Base-by-base conservation (phyloP, 176 grass and related monocot genomes). In the Lolium perenne region DNA sequence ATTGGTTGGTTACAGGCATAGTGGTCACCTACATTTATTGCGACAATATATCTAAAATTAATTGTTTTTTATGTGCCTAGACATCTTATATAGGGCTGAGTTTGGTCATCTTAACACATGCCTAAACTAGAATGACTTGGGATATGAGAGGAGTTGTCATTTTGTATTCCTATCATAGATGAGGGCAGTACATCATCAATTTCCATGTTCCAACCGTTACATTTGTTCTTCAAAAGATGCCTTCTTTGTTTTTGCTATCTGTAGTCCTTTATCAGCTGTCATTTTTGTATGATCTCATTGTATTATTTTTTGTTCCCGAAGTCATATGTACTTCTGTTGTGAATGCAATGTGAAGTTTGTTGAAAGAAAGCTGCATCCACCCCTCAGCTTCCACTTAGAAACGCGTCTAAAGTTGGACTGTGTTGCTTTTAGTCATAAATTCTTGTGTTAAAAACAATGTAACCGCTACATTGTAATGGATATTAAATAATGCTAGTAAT, bases 381-480 rank as follows among this genome's bases (percentile, higher is more conserved):
- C 45, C 72, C 67, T 74, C 71, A 65, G 46, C 67, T 83, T 83
- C 56, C 38, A 45, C 74, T 79, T 79, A 47, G 22, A 83, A 87
- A 67, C 35, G 1, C 74, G 66, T 46, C 18, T 58, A n/a, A 65
- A 80, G 58, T 17, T 57, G 60, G 46, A 86, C 54, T 43, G 13
- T 59, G 38, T 57, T 51, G 21, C 57, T 90, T 84, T 32, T 79
- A 74, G 53, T 10, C 29, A 76, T 40, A 63, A 47, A 20, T 85
- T 41, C 29, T 66, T 3, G 25, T 76, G 71, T 50, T 23, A 54
- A 46, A 13, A 43, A 65, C 79, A 84, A 80, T 12, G 23, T 29
- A 20, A 72, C 15, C 40, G 11, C 38, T 49, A 75, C 51, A 8
- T 55, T 47, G 22, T 62, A 82, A 69, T 57, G 32, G 23, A 56